Evolutionary conservation across 1,284 basidiomycete species (phyloP).

Genomic region (Cryptococcus sp.): DNA sequence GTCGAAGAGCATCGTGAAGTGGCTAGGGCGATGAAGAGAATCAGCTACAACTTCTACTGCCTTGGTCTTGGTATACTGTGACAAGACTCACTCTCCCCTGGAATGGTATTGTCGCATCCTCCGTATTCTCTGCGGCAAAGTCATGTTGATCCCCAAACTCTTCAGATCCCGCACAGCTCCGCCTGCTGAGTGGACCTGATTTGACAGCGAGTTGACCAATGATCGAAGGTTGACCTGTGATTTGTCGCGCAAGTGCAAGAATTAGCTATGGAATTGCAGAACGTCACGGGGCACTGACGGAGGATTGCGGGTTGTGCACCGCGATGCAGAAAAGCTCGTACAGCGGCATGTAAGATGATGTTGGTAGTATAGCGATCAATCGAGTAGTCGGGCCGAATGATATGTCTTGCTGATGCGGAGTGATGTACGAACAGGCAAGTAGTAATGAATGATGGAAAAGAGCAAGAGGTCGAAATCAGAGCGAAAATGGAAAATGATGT

Average conservation of each 20-base stretch:
- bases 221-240: slow-evolving; percentile 48
- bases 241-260: neutral
- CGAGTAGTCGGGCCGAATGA: too few species aligned
- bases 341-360: slow-evolving; percentile 44
- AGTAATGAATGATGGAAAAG: too few species aligned
- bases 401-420: too few species aligned
- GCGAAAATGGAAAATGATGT: too few species aligned
- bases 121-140: slow-evolving; percentile 47
- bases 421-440: too few species aligned
- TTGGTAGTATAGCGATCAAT: too few species aligned
- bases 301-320: slow-evolving; percentile 48
- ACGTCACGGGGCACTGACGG: slow-evolving; percentile 34
- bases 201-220: slow-evolving; percentile 46
- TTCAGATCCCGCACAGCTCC: slow-evolving; percentile 51
- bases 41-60: neutral
- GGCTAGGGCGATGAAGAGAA: slow-evolving; percentile 29
- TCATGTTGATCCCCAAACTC: slow-evolving; percentile 44
- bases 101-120: slow-evolving; percentile 51
- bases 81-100: slow-evolving; percentile 51
- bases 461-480: too few species aligned
- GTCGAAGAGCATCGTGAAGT: slow-evolving; percentile 53
- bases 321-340: slow-evolving; percentile 56
- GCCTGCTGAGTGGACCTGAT: slow-evolving; percentile 44
- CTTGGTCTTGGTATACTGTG: neutral
- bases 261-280: neutral